Evolutionary conservation across 2,329 filamentous ascomycete species (phyloP), one percentile per base, ranked within the genome.

Genomic region (Amphichorda felina): DNA sequence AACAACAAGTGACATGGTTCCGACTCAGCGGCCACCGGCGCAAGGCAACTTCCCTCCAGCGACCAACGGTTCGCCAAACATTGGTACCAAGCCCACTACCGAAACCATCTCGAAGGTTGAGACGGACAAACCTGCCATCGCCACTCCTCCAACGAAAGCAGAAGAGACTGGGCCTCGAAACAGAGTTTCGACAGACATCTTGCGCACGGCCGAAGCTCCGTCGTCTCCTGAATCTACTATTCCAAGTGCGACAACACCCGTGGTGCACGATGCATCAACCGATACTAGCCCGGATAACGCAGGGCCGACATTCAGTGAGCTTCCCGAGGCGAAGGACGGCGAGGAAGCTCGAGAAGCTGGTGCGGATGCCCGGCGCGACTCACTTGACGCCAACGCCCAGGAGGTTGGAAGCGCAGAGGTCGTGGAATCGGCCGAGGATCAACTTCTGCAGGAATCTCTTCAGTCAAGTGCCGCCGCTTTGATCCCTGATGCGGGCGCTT

Each of bases 241-340:
- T 2, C 78, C 79, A 46, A 87, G 82, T 30, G 77, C 77, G 37
- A 75, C 79, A 16, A 91, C 84, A 1, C 81, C 84, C 2, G 72
- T 70, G 25, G 68, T 78, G 27, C 71, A 78, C 40, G 72, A 80
- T 42, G 70, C 68, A 6, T 87, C 82, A 2, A 75, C 81, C 1
- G 78, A 81, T 44, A 87, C 82, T 2, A 87, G 81, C 45, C 78
- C 81, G 2, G 81, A 82, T 37, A 72, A 80, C 37, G 80, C 86
- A 33, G 68, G 65, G 14, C 63, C 71, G 33, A 68, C 71, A 30
- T 73, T 72, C 44, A 54, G 64, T 13, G 66, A 76, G 24, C 57
- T 59, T n/a, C 42, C 38, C 40, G 65, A 35, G 66, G 64, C 30
- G 52, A 60, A 49, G 50, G 63, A 33, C 8, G 25, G n/a, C 6